Base-by-base conservation (phyloP, 1,284 basidiomycete genomes). In the Cutaneotrichosporon daszewskae region DNA sequence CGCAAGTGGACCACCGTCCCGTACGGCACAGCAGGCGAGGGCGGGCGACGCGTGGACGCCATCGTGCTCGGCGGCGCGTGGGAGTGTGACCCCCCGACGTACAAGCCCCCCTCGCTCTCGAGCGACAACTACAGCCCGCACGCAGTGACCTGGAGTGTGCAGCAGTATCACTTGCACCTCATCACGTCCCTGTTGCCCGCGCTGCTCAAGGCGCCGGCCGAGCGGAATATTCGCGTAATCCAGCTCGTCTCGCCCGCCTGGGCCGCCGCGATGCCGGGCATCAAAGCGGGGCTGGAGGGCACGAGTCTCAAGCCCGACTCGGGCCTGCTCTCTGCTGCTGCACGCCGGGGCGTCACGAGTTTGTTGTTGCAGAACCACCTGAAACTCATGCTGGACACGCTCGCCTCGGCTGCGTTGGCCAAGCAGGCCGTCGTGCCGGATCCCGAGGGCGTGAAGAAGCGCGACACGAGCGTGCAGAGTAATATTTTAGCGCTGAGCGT, bases 221-320 rank as follows among this genome's bases (percentile, higher is more conserved):
- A 90, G 62, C 78, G 87, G 32, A 85, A 88, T 55, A 87, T 92
- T 39, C 81, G 87, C 16, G 78, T 91, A 51, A 73, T 91, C 58
- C 80, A 80, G 47, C 76, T 90, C 32, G 77, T 89, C 59, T 88
- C 89, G 49, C 85, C 86, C 1, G 85, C 85, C 52, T 90, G 88
- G 59, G 81, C 85, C 3, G 85, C 87, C 2, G 78, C 81, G 0
- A 74, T 82, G 2, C 76, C 77, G 1, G 71, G 72, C 0, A 31
- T 31, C 20, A 29, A 44, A n/a, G 38, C 36, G 14, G 47, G 37
- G 8, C 32, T 42, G 11, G 45, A 39, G 28, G 29, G 37, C 20
- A 28, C 18, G 17, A 14, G 17, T 6, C 14, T 7, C 11, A 16
- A 11, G 27, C 33, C 22, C 8, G 37, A 40, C 6, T 9, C 4